A percentile compares a stretch with the other conserved stretches of the same genome.
phyloP scores from a whole-genome alignment of 148 eudicot species.

The Fagopyrum esculentum region DNA sequence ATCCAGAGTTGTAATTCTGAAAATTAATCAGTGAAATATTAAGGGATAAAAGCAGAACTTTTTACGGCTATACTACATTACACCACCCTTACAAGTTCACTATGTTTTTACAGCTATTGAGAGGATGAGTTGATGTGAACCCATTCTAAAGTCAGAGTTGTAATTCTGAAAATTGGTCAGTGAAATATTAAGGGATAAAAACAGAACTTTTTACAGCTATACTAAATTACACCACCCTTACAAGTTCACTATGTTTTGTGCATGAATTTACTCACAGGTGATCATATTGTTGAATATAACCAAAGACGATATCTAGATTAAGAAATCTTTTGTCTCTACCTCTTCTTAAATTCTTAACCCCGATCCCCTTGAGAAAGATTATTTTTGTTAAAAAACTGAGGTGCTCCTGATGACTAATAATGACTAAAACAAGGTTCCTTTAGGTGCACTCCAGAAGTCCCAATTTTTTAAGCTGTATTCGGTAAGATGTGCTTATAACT shows the following conservation, averaged over 20 bases:
- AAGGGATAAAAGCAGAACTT: background rate
- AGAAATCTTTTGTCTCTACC: background rate
- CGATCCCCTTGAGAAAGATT: background rate
- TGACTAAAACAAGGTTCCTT: background rate
- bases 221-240: background rate
- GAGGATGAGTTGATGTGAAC: too few relatives aligned
- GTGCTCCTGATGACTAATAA: background rate
- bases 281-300: background rate
- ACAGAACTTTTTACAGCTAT: background rate
- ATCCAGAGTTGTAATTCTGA: too few relatives aligned
- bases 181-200: background rate
- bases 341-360: background rate
- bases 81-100: background rate
- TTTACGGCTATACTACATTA: background rate
- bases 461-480: background rate
- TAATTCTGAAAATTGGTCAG: too few relatives aligned
- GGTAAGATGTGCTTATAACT: too few relatives aligned
- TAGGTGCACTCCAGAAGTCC: background rate
- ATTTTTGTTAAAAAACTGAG: background rate
- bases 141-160: too few relatives aligned
- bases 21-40: background rate
- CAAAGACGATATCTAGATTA: background rate
- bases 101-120: background rate
- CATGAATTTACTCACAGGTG: background rate
- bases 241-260: background rate